These are phyloP conservation scores for Bifiguratus adelaidae DNA, from an alignment of 192 early-diverging fungal genomes.

Conservation along the genomic window DNA sequence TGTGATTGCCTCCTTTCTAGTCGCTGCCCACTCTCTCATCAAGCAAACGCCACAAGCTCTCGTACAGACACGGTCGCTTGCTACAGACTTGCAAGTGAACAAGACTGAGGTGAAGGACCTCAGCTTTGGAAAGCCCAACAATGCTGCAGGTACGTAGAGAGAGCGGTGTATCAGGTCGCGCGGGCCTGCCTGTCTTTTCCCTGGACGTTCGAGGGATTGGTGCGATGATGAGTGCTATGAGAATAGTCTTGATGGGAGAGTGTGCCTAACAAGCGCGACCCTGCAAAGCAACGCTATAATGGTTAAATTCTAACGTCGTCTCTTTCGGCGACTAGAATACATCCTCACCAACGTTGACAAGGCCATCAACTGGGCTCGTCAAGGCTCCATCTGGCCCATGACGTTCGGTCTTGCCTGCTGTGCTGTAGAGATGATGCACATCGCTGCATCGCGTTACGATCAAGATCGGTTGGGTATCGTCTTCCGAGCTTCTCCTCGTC, in stretches of 20 bases:
- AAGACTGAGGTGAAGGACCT: conserved; percentile 22
- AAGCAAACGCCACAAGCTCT: too few relatives aligned
- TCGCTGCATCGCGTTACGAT: conserved; percentile 92
- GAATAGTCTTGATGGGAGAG: too few relatives aligned
- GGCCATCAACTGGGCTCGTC: conserved; percentile 88
- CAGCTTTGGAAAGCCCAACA: conserved; percentile 17
- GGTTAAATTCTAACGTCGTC: not conserved
- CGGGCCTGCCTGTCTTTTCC: too few relatives aligned
- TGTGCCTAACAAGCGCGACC: not conserved
- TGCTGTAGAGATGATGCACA: conserved; percentile 98
- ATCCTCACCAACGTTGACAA: conserved; percentile 86
- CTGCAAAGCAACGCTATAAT: not conserved
- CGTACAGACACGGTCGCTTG: too few relatives aligned
- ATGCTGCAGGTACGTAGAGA: conserved; percentile 18
- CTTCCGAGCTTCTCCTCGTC: conserved; percentile 93
- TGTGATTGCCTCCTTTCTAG: too few relatives aligned
- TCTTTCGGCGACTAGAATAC: conserved; percentile 41
- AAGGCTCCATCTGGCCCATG: conserved; percentile 86
- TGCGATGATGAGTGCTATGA: too few relatives aligned
- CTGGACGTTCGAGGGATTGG: too few relatives aligned
- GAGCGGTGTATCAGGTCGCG: not conserved
- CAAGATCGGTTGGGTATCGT: conserved; percentile 97
- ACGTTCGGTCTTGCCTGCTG: conserved; percentile 89
- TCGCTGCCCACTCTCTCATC: too few relatives aligned
- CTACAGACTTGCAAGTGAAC: too few relatives aligned